Conservation (phyloP, 2,329 filamentous ascomycete genomes). For the Fusarium keratoplasticum region DNA sequence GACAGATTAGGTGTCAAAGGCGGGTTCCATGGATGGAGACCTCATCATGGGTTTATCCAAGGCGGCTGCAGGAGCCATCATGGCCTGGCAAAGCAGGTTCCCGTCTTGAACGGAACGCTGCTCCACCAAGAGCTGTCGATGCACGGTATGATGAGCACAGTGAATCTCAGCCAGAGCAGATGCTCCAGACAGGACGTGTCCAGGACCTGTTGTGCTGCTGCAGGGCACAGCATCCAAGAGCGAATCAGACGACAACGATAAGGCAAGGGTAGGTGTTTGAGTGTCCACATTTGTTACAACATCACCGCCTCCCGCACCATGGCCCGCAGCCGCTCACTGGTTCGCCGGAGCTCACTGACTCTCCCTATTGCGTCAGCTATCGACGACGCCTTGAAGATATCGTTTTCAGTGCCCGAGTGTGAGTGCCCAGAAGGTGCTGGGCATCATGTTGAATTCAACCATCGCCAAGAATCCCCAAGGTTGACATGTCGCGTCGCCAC, state of each 20-base stretch:
- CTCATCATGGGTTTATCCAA: slow-evolving; percentile 33
- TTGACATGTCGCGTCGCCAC: slow-evolving; percentile 12
- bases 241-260: slow-evolving; percentile 27
- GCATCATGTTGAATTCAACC: slow-evolving; percentile 14
- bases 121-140: slow-evolving; percentile 19
- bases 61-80: slow-evolving; percentile 24
- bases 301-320: slow-evolving; percentile 36
- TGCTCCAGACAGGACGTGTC: neutral
- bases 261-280: slow-evolving; percentile 10
- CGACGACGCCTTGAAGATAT: slow-evolving; percentile 16
- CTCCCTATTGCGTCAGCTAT: slow-evolving; percentile 39
- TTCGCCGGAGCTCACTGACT: slow-evolving; percentile 18
- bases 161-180: slow-evolving; percentile 14
- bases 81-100: slow-evolving; percentile 27
- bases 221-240: slow-evolving; percentile 15
- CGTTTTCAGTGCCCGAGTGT: slow-evolving; percentile 11
- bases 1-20: slow-evolving; percentile 17
- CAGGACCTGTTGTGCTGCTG: neutral
- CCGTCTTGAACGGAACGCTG: slow-evolving; percentile 32
- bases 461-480: slow-evolving; percentile 9
- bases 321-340: slow-evolving; percentile 34
- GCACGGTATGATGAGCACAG: slow-evolving; percentile 22
- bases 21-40: no score
- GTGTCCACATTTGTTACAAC: slow-evolving; percentile 30
- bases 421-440: neutral